Evolutionary conservation across 1,284 basidiomycete species (phyloP), one percentile per base, ranked within the genome.

Genomic region (Cutaneotrichosporon spelunceum): DNA sequence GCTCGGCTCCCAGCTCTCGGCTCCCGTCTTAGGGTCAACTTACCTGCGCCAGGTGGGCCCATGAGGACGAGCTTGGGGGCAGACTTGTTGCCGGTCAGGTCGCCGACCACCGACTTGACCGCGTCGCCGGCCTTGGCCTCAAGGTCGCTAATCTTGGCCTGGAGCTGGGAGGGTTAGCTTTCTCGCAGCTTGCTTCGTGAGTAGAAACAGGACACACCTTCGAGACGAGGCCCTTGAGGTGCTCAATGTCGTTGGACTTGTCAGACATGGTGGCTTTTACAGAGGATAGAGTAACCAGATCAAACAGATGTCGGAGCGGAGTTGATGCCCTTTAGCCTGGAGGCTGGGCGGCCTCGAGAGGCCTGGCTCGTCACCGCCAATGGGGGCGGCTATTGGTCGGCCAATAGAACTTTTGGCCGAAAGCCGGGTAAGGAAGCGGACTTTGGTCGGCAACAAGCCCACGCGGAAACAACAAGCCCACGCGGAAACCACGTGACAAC

Each of bases 21-120:
- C 30, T 9, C 30, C 30, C 30, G 8, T 33, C 30, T n/a, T n/a
- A n/a, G n/a, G n/a, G n/a, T n/a, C 10, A 34, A 82, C 87, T 66
- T 71, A 91, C 94, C 94, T 72, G 95, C 92, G 72, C 95, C 95
- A 53, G 95, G 95, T 68, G 95, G 95, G 63, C 95, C 95, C 73
- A 99, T 84, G 68, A 99, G 85, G 72, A 99, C 92, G 69, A 93
- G 89, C 93, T 85, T 67, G 91, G 84, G 79, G 90, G 88, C 50
- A 14, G 74, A 72, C 29, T 68, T 57, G 56, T 72, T 70, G 39
- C 70, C 76, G 73, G 86, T 84, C 27, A 85, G 82, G 24, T 59
- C 63, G 55, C 59, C 58, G 26, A 54, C 52, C 60, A 71, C 67
- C 19, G 61, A 61, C 55, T 60, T 55, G 59, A 70, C 66, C 23